Evolutionary conservation across 2,329 filamentous ascomycete species (phyloP).

Genomic region (Arthrocladium fulminans): DNA sequence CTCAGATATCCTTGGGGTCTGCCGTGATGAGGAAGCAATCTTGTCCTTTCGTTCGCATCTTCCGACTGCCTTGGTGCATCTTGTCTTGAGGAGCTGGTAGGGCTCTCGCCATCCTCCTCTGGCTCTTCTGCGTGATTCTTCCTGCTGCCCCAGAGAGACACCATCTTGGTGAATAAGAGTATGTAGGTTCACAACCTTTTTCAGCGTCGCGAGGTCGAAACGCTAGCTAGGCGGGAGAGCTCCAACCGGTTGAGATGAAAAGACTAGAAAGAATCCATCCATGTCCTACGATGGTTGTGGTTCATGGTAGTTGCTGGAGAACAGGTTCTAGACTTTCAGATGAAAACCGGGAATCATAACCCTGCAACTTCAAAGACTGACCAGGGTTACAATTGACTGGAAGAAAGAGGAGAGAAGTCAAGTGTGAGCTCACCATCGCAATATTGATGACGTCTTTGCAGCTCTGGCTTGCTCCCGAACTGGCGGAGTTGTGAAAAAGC

Average conservation of each 20-base stretch:
- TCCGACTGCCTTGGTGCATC: slow-evolving; percentile 16
- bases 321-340: no score
- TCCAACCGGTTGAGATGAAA: no score
- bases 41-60: slow-evolving; percentile 52
- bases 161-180: slow-evolving; percentile 32
- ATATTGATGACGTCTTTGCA: not conserved
- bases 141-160: slow-evolving; percentile 48
- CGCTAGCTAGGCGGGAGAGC: no score
- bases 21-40: slow-evolving; percentile 45
- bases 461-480: not conserved
- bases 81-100: slow-evolving; percentile 22
- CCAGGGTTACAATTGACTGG: not conserved
- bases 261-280: no score
- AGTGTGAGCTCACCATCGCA: slow-evolving; percentile 2
- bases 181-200: no score
- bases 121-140: slow-evolving; percentile 36
- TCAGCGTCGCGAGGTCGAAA: no score
- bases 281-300: no score
- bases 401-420: not conserved
- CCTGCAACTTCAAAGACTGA: not conserved
- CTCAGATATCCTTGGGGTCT: slow-evolving; percentile 60
- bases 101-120: slow-evolving; percentile 24
- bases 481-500: not conserved
- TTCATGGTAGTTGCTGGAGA: no score
- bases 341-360: no score